Conservation (phyloP, 148 eudicot species). For the Cornus kousa region DNA sequence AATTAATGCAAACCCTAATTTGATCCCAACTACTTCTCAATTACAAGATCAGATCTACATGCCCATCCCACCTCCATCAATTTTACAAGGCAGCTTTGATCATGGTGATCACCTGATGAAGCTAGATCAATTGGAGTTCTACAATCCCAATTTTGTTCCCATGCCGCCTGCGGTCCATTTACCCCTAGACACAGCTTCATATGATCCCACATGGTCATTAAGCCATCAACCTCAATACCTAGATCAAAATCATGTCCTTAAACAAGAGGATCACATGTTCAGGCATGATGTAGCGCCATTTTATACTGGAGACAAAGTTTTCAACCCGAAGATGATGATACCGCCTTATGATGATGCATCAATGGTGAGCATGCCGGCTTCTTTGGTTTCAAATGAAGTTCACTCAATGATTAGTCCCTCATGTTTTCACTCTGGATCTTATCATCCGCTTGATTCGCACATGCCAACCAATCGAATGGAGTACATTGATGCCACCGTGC, state of each 20-base stretch:
- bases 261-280: slow-evolving; percentile 14
- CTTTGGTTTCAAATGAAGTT: background rate
- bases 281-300: background rate
- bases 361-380: slow-evolving; percentile 14
- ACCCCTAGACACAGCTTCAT: slow-evolving; percentile 13
- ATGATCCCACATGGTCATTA: slow-evolving; percentile 15
- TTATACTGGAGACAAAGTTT: background rate
- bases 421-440: background rate
- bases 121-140: background rate
- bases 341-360: slow-evolving; percentile 7
- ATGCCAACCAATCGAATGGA: slow-evolving; percentile 13
- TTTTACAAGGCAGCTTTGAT: slow-evolving; percentile 19
- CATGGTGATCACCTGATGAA: background rate
- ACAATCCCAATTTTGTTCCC: slow-evolving; percentile 11
- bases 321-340: background rate
- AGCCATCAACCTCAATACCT: background rate
- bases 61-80: slow-evolving; percentile 18
- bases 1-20: slow-evolving; percentile 22
- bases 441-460: slow-evolving; percentile 2
- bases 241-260: slow-evolving; percentile 13
- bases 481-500: slow-evolving; percentile 19
- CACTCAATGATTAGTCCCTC: slow-evolving; percentile 3
- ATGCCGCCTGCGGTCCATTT: slow-evolving; percentile 1
- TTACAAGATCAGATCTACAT: slow-evolving; percentile 10
- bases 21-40: slow-evolving; percentile 8